Evolutionary conservation across 1,284 basidiomycete species (phyloP), one percentile per base, ranked within the genome.

Genomic region (Coniferiporia weirii): DNA sequence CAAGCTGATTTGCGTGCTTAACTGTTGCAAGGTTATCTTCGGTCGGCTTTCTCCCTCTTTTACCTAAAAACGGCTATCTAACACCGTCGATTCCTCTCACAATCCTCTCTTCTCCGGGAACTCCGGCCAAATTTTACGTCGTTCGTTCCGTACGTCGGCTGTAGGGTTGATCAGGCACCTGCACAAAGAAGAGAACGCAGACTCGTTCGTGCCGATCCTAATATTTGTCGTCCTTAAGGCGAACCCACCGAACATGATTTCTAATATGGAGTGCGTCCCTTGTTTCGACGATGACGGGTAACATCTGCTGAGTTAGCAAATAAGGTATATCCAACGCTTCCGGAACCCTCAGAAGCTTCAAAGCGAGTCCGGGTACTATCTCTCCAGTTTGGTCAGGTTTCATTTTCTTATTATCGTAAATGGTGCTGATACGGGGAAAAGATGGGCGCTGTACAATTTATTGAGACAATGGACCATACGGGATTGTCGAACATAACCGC

Each of bases 11-110:
- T 99, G 97, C 74, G 91, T 99, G 51, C 77, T 99, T 52, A 99
- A 99, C 70, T 93, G 87, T 74, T 99, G 95, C 85, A 99, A 99
- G 78, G 95, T 99, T 73, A 98, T 99, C 69, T 99, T 98, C 71
- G 96, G 96, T 93, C 66, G 64, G 86, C 70, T 61, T 17, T 59
- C 48, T 38, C 22, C 19, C 15, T 35, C 27, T 34, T 45, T 36
- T 53, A 12, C 46, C 27, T 62, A 45, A 47, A 56, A 15, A n/a
- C 46, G 51, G 20, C 43, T 55, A 60, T n/a, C 56, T 57, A 35
- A 57, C 58, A 59, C 48, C 62, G 44, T 44, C 54, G 7, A 57
- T 57, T 59, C 50, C 61, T 45, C 32, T 34, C 40, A n/a, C 63
- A 3, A 3, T 46, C 44, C 17, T 46, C 57, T 61, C 58, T 48